Percentiles rank a stretch among this genome's conserved stretches.
These are phyloP conservation scores for Halenospora varia DNA, from an alignment of 495 filamentous ascomycete species.

Conservation along the genomic window DNA sequence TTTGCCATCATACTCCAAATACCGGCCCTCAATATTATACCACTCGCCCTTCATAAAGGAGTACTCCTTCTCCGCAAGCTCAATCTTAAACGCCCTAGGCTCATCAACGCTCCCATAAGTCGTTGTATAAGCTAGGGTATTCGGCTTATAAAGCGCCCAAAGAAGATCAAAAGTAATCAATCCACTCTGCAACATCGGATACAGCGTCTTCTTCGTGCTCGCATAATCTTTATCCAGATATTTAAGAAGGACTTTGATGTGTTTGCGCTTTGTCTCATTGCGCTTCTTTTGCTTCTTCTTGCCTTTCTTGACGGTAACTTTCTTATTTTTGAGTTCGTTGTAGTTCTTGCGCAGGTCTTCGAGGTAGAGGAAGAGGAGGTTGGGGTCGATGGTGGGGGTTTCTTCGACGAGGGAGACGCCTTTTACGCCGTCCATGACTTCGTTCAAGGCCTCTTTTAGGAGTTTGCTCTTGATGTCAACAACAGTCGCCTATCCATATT, in stretches of 20 bases:
- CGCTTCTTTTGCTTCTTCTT: slow-evolving; percentile 59
- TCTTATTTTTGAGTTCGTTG: slow-evolving; percentile 61
- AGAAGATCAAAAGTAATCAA: slow-evolving; percentile 88
- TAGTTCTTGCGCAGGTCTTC: slow-evolving; percentile 65
- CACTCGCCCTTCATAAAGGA: slow-evolving; percentile 73
- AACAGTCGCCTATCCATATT: slow-evolving; percentile 28
- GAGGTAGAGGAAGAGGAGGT: slow-evolving; percentile 84
- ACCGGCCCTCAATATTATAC: slow-evolving; percentile 76
- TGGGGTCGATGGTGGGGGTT: slow-evolving; percentile 74
- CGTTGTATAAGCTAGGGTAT: slow-evolving; percentile 75
- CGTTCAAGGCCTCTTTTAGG: slow-evolving; percentile 66
- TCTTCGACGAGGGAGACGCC: slow-evolving; percentile 79
- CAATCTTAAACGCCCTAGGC: slow-evolving; percentile 86
- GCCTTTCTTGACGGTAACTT: slow-evolving; percentile 50
- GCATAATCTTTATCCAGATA: slow-evolving; percentile 83
- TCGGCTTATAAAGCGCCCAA: slow-evolving; percentile 91
- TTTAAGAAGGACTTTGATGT: slow-evolving; percentile 73
- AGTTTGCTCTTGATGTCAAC: slow-evolving; percentile 85
- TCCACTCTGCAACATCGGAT: slow-evolving; percentile 76
- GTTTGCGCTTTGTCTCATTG: slow-evolving; percentile 59
- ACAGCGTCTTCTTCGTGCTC: slow-evolving; percentile 73
- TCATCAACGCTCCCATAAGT: slow-evolving; percentile 79
- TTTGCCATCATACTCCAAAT: slow-evolving; percentile 80
- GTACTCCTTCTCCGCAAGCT: slow-evolving; percentile 69
- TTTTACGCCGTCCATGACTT: slow-evolving; percentile 78